phyloP scores from a whole-genome alignment of 306 rosid genomes.

The Vigna reflexopilosa region DNA sequence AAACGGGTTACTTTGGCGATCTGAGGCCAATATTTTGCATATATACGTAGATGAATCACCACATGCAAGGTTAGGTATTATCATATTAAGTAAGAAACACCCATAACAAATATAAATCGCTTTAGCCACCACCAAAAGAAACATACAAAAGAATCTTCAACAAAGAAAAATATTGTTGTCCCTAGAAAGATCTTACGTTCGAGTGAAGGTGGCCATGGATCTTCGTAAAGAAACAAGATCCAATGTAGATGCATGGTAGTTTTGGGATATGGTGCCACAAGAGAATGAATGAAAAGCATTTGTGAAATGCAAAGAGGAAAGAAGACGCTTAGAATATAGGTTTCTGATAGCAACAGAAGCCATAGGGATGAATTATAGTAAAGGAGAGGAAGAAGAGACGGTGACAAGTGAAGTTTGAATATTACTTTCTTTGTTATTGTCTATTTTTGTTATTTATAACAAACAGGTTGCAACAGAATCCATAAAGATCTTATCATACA shows the following conservation, averaged over 20 bases:
- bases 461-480: constrained; percentile 40
- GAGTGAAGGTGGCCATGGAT: constrained; percentile 90
- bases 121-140: not conserved
- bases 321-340: constrained; percentile 40
- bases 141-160: not conserved
- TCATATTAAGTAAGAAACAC: not conserved
- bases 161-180: not conserved
- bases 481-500: not conserved
- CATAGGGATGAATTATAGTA: constrained; percentile 30
- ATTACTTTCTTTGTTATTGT: not conserved
- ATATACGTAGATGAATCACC: not conserved
- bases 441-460: not conserved
- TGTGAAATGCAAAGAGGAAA: constrained; percentile 36
- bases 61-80: not conserved
- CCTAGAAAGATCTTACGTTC: constrained; percentile 66
- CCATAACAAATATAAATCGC: not conserved
- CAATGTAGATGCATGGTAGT: constrained; percentile 27
- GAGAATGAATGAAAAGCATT: constrained; percentile 26
- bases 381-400: not conserved
- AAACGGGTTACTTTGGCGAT: not conserved
- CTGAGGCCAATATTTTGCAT: not conserved
- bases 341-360: constrained; percentile 50
- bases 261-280: constrained; percentile 7
- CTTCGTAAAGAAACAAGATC: constrained; percentile 55
- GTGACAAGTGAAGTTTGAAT: not conserved